phyloP scores from a whole-genome alignment of 2,329 filamentous ascomycete genomes.

The Hymenoscyphus infarciens region DNA sequence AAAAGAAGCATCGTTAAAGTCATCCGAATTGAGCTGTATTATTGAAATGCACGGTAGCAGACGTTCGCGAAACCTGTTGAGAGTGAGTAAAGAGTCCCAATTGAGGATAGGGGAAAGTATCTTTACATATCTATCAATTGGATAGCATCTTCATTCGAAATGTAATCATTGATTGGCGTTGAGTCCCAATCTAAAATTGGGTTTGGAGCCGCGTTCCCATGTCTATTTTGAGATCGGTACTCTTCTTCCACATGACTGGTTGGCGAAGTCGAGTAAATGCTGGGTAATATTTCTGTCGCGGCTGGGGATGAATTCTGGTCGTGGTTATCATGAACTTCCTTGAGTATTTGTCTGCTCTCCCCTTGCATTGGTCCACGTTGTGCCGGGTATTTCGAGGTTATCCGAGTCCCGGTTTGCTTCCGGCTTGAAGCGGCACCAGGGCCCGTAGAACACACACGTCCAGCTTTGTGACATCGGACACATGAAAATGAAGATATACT shows the following conservation, averaged over 20 bases:
- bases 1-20: background rate
- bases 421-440: background rate
- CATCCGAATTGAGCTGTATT: background rate
- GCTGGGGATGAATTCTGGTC: background rate
- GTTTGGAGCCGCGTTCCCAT: background rate
- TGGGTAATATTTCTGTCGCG: background rate
- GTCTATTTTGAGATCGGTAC: background rate
- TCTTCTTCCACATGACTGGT: background rate
- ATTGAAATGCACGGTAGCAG: background rate
- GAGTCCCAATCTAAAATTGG: background rate
- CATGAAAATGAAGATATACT: background rate
- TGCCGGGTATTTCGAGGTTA: background rate
- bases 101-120: background rate
- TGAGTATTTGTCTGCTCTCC: background rate
- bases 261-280: background rate
- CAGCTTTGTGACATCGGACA: constrained; percentile 1
- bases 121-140: background rate
- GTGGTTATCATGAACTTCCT: background rate
- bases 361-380: background rate
- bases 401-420: background rate
- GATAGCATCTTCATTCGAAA: constrained; percentile 4
- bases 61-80: constrained; percentile 1
- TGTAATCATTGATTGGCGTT: background rate
- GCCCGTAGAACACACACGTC: background rate
- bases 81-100: background rate